Conservation (phyloP, 768 basidiomycete genomes). For the Nidularia pulvinata region DNA sequence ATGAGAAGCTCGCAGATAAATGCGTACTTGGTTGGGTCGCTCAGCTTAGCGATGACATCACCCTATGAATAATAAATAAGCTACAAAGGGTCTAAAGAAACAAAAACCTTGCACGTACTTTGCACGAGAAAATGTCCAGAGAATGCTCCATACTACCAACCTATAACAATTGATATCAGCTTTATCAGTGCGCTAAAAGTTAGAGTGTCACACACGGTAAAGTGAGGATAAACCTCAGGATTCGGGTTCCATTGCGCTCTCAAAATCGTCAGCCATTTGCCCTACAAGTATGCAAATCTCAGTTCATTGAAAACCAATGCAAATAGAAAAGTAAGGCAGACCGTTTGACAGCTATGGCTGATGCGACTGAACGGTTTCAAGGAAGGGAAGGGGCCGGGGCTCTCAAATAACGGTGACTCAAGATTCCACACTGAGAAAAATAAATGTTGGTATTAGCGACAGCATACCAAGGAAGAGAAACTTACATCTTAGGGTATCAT, state of each 20-base stretch:
- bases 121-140: conserved; percentile 72
- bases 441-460: conserved; percentile 6
- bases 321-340: conserved; percentile 23
- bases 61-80: conserved; percentile 42
- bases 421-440: conserved; percentile 72
- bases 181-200: neutral
- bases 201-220: conserved; percentile 54
- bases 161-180: conserved; percentile 25
- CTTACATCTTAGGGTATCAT: conserved; percentile 73
- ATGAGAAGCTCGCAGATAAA: neutral
- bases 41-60: conserved; percentile 62
- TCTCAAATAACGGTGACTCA: conserved; percentile 45
- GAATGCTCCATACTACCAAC: conserved; percentile 82
- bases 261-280: conserved; percentile 79
- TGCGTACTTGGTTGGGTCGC: conserved; percentile 54
- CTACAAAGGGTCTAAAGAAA: neutral
- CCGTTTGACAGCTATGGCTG: conserved; percentile 81
- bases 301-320: neutral
- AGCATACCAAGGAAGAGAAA: conserved; percentile 5
- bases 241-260: conserved; percentile 81
- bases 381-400: conserved; percentile 48
- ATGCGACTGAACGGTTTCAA: conserved; percentile 65
- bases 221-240: conserved; percentile 80
- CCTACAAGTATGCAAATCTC: conserved; percentile 36
- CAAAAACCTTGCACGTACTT: conserved; percentile 36